Evolutionary conservation across 2,329 filamentous ascomycete genomes (phyloP), one percentile per base, ranked within the genome.

Genomic region (Gliomastix tumulicola): DNA sequence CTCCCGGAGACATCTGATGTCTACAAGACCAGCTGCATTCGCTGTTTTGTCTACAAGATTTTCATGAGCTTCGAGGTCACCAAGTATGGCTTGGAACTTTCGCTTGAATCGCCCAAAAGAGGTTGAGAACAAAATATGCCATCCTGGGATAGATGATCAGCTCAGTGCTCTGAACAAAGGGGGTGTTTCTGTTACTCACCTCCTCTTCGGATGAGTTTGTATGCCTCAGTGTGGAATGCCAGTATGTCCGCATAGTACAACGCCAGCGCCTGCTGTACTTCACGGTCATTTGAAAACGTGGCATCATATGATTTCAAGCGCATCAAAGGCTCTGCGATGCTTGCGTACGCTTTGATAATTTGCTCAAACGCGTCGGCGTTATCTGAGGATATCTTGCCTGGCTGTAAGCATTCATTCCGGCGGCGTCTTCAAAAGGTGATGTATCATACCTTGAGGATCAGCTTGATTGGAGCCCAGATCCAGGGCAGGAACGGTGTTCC

Each of bases 181-280:
- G n/a, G n/a, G n/a, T n/a, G n/a, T n/a, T n/a, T n/a, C 3, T 3
- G n/a, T 2, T 4, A 41, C 51, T 40, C 31, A 59, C 57, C 35
- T 13, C 48, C 55, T 20, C 56, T 41, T 0, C 55, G 49, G 15
- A 73, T 56, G 30, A 69, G 69, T 12, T 59, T 59, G 39, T 74
- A 72, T 0, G 66, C 64, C 4, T 60, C 32, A 17, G 58, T 57
- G 34, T 74, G 69, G 25, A 73, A 73, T 11, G 61, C 41, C 0
- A 73, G 49, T 16, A 73, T 69, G n/a, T 73, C 65, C 1, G 57
- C 47, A 28, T 72, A 73, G 21, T 68, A 65, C 0, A 64, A 39
- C 0, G 62, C 64, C 0, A 72, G 41, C 0, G 61, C 55, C 10
- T 59, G 44, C 22, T 69, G 62, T 21, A 73, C 61, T 0, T 60